Percentiles rank a stretch among this genome's conserved stretches.
phyloP scores from a whole-genome alignment of 73 alveolate genomes.

The Stentor coeruleus region DNA sequence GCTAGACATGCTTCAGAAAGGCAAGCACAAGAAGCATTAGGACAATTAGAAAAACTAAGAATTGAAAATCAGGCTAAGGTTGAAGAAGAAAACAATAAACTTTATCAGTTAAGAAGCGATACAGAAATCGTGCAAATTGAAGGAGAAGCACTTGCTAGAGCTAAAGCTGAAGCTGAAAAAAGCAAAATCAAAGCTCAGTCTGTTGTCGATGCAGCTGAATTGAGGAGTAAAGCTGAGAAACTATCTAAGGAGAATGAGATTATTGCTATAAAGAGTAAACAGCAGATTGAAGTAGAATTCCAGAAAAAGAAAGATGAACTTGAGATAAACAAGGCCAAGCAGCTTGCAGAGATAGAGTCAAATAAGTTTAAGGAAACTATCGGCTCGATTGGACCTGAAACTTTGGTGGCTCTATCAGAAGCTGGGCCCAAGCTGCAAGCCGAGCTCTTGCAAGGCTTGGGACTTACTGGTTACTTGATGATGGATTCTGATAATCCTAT shows the following conservation, averaged over 20 bases:
- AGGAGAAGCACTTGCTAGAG: constrained; percentile 80
- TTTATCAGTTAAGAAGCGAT: constrained; percentile 33
- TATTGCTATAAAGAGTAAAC: constrained; percentile 35
- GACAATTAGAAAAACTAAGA: constrained; percentile 60
- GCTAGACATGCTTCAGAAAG: constrained; percentile 74
- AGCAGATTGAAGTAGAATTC: constrained; percentile 45
- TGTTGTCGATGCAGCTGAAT: constrained; percentile 56
- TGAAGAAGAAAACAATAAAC: constrained; percentile 45
- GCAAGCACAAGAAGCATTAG: constrained; percentile 75
- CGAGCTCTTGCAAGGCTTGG: constrained; percentile 66
- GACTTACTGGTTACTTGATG: constrained; percentile 67
- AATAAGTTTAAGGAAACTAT: constrained; percentile 60
- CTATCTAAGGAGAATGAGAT: constrained; percentile 55
- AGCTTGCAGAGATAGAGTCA: constrained; percentile 62
- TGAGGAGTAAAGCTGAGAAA: constrained; percentile 55
- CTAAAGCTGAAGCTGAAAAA: constrained; percentile 63
- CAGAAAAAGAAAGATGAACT: constrained; percentile 47
- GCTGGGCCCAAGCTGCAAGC: constrained; percentile 86
- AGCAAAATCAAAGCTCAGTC: constrained; percentile 67
- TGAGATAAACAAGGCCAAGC: constrained; percentile 56
- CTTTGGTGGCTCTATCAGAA: constrained; percentile 55
- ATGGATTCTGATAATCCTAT: constrained; percentile 67
- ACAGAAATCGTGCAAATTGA: constrained; percentile 33
- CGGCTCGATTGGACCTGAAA: constrained; percentile 65
- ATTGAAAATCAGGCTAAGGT: constrained; percentile 72